Base-by-base conservation (phyloP, 768 basidiomycete species). In the Hygrocybe coccinea region DNA sequence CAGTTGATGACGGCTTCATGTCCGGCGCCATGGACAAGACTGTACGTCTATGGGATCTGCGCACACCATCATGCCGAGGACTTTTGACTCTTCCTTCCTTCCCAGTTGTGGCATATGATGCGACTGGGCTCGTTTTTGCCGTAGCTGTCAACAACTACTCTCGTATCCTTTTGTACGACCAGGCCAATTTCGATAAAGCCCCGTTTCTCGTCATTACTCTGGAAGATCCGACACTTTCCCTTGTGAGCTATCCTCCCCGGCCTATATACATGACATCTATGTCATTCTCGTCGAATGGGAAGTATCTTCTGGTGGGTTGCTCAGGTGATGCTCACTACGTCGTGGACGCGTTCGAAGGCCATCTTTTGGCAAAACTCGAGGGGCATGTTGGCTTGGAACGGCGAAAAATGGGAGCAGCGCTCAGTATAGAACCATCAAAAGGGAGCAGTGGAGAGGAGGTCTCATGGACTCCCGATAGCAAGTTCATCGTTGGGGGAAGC, bases 41-140 rank as follows among this genome's bases (percentile, higher is more conserved):
- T 1, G 95, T 98, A 17, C 84, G 95, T 24, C 73, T 98, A 15
- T 99, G 97, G 97, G 97, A 99, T 71, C 79, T 97, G 38, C 86
- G 95, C 44, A 76, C 85, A 11, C 83, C 85, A 0, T 75, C 76
- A 21, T 93, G 91, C 66, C 80, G 88, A 55, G 94, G 94, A 22
- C 76, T 88, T 24, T 76, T 94, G 53, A 83, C 83, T 62, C 77
- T 94, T 17, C 87, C 87, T 9, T 79, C 85, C 5, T 69, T 82
- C 14, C 89, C 93, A 14, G 80, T 92, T 55, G 79, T 92, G 17
- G 89, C 92, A 4, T 94, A 94, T 69, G 92, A 95, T 66, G 74
- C 84, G 2, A 79, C 84, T 5, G 91, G 91, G 14, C 71, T 90
- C 51, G 86, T 94, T 29, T 94, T 95, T 62, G 92, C 90, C 55